Conservation (phyloP, 2,329 filamentous ascomycete genomes). For the Talaromyces sp. region DNA sequence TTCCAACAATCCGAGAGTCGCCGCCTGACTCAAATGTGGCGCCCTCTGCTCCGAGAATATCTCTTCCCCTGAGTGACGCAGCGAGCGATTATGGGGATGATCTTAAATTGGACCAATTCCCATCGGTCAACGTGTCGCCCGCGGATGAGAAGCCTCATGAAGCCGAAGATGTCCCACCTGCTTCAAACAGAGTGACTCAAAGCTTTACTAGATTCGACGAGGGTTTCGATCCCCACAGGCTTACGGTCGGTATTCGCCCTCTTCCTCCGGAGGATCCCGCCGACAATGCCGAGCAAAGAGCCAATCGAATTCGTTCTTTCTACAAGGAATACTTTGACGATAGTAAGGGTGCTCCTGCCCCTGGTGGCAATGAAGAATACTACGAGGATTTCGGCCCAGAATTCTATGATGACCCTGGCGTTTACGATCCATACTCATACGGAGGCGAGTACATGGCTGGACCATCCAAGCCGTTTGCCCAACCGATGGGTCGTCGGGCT, state of each 20-base stretch:
- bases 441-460: conserved; percentile 27
- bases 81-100: conserved; percentile 52
- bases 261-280: conserved; percentile 79
- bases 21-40: background rate
- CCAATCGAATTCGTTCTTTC: conserved; percentile 95
- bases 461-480: conserved; percentile 60
- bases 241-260: conserved; percentile 66
- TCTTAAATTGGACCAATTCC: conserved; percentile 44
- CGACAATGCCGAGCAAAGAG: conserved; percentile 88
- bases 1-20: conserved; percentile 3
- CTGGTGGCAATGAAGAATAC: conserved; percentile 40
- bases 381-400: conserved; percentile 71
- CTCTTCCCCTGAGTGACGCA: conserved; percentile 41
- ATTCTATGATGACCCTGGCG: conserved; percentile 59
- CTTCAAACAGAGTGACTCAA: conserved; percentile 15
- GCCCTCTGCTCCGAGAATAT: conserved; percentile 25
- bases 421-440: conserved; percentile 47
- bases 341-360: conserved; percentile 45
- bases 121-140: conserved; percentile 25
- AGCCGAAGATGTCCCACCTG: conserved; percentile 15
- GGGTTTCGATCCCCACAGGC: conserved; percentile 41
- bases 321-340: conserved; percentile 99
- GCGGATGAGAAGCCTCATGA: conserved; percentile 14
- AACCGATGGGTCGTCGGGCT: conserved; percentile 79
- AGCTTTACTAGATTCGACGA: conserved; percentile 18